phyloP scores from a whole-genome alignment of 192 early-diverging fungal species.

The Funneliformis geosporum region DNA sequence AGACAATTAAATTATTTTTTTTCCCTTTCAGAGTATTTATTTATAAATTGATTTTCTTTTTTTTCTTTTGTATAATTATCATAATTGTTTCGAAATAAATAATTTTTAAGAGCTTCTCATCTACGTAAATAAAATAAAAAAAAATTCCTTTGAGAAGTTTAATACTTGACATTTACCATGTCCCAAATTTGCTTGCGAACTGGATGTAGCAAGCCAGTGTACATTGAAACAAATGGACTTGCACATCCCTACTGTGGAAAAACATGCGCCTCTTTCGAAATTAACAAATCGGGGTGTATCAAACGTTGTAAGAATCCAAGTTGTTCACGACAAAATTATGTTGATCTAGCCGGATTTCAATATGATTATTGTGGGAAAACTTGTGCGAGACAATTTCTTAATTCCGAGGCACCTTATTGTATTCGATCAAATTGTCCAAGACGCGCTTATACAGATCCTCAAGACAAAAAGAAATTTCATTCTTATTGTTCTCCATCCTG shows the following conservation, averaged over 20 bases:
- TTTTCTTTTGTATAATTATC: too few species aligned
- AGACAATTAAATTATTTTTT: too few species aligned
- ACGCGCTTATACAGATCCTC: background rate
- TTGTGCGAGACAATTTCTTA: background rate
- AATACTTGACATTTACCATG: too few species aligned
- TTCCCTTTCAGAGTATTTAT: too few species aligned
- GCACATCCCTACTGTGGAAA: constrained; percentile 4
- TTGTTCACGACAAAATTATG: background rate
- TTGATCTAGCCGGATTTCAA: background rate
- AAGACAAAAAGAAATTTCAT: background rate
- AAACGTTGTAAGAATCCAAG: background rate
- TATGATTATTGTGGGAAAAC: constrained; percentile 16
- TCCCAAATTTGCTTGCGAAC: background rate
- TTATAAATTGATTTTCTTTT: too few species aligned
- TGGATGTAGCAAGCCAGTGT: background rate
- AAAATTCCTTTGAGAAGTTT: too few species aligned
- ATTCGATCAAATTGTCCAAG: background rate
- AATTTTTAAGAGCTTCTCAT: too few species aligned
- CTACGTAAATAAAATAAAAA: too few species aligned
- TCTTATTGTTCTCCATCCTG: background rate
- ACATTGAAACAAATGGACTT: background rate
- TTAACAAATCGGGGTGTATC: too few species aligned
- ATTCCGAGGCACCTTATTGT: background rate
- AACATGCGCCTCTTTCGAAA: background rate
- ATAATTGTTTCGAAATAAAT: too few species aligned